Conservation (phyloP, 768 basidiomycete species). For the Auriscalpium vulgare region DNA sequence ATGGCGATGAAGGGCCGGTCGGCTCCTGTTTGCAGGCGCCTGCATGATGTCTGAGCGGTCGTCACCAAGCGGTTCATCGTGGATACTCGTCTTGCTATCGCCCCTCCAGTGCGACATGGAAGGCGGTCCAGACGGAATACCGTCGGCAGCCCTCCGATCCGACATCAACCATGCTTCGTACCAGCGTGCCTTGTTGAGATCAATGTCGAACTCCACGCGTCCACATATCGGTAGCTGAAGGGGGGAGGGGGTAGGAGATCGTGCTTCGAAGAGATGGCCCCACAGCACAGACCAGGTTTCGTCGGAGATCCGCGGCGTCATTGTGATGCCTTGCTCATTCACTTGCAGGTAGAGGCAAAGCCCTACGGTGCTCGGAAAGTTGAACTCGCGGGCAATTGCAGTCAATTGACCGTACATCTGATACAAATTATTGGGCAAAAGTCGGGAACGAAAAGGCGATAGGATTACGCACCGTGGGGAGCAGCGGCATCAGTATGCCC, state of each 20-base stretch:
- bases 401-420: constrained; percentile 72
- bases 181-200: constrained; percentile 70
- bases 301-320: constrained; percentile 69
- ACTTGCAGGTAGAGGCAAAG: constrained; percentile 74
- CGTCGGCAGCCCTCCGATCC: constrained; percentile 31
- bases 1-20: constrained; percentile 35
- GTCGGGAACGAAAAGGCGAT: constrained; percentile 1
- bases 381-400: constrained; percentile 76
- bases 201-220: constrained; percentile 83
- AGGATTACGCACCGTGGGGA: constrained; percentile 48
- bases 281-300: constrained; percentile 72
- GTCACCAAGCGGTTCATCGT: constrained; percentile 30
- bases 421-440: constrained; percentile 4
- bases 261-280: constrained; percentile 47
- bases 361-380: constrained; percentile 68
- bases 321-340: constrained; percentile 43
- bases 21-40: constrained; percentile 16
- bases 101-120: constrained; percentile 44
- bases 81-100: constrained; percentile 43
- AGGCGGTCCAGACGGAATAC: constrained; percentile 33
- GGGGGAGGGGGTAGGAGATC: constrained; percentile 22
- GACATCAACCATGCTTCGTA: constrained; percentile 62
- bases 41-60: constrained; percentile 23
- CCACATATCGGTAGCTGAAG: constrained; percentile 58
- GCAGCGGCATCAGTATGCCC: constrained; percentile 68